phyloP scores from a whole-genome alignment of 75 land plant genomes.

The Larix kaempferi region DNA sequence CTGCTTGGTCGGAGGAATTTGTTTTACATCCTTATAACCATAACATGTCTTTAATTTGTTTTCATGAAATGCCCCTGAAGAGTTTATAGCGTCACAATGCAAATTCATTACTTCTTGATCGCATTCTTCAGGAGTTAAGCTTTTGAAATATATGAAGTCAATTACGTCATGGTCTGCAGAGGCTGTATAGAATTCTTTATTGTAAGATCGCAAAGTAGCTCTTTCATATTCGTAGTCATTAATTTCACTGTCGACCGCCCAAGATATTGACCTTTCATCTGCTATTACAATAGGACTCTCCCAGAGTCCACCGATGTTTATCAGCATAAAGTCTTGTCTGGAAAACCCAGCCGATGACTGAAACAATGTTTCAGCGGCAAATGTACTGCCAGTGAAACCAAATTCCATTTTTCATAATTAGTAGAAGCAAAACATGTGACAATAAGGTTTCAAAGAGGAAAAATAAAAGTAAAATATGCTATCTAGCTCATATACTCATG shows the following conservation, averaged over 20 bases:
- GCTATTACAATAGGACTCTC: neutral
- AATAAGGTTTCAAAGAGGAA: no score
- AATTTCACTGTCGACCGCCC: neutral
- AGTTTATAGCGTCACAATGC: no score
- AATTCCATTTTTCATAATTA: no score
- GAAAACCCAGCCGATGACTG: neutral
- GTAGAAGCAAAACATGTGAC: no score
- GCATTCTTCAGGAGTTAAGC: neutral
- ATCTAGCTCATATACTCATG: no score
- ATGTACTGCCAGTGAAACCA: no score
- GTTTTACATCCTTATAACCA: neutral
- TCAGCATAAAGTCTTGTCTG: neutral
- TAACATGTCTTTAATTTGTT: neutral
- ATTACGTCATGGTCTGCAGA: no score
- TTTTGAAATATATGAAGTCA: neutral
- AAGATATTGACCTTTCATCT: neutral
- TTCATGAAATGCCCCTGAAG: neutral
- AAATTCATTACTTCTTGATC: no score
- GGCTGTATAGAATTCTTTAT: neutral
- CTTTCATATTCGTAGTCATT: neutral
- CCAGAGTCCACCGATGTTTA: neutral
- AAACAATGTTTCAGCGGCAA: no score
- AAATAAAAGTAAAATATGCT: no score
- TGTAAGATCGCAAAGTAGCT: neutral
- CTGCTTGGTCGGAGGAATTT: neutral